These are phyloP conservation scores for Polygonum aviculare DNA, from an alignment of 148 eudicot species.

Conservation along the genomic window DNA sequence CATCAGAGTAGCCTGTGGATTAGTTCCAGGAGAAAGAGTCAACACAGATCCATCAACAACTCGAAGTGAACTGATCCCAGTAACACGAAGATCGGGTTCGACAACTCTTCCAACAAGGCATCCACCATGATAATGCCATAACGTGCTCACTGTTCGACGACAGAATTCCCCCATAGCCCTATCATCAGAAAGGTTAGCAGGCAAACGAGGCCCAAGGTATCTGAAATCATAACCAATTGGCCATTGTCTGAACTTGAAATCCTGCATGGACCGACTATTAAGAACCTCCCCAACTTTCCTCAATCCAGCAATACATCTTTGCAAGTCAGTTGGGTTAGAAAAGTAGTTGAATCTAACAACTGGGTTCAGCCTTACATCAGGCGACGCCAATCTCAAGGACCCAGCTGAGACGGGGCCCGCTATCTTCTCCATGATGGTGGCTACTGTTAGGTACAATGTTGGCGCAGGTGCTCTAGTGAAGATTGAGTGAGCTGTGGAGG, in stretches of 20 bases:
- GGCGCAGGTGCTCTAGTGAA: constrained; percentile 41
- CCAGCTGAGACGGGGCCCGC: constrained; percentile 62
- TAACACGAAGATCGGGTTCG: constrained; percentile 52
- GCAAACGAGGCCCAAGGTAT: constrained; percentile 67
- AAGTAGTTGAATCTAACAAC: constrained; percentile 76
- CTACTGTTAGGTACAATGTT: constrained; percentile 58
- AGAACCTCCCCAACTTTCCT: constrained; percentile 55
- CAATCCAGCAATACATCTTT: constrained; percentile 63
- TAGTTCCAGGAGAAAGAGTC: constrained; percentile 77
- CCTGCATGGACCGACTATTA: constrained; percentile 54
- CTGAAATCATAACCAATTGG: constrained; percentile 49
- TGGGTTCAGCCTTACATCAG: constrained; percentile 60
- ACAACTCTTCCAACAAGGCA: constrained; percentile 85
- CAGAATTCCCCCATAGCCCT: constrained; percentile 61
- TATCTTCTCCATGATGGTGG: constrained; percentile 85
- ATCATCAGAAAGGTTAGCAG: constrained; percentile 46
- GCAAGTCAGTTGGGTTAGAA: constrained; percentile 54
- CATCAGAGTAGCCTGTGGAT: constrained; percentile 87
- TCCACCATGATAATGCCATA: constrained; percentile 98
- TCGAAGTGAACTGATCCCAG: constrained; percentile 55
- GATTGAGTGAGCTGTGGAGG: constrained; percentile 42
- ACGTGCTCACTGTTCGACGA: constrained; percentile 59
- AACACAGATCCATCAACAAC: constrained; percentile 77
- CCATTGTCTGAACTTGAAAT: constrained; percentile 47
- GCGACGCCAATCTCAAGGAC: constrained; percentile 65